These are phyloP conservation scores for Aquilaria sinensis DNA, from an alignment of 345 rosid genomes.

Conservation along the genomic window DNA sequence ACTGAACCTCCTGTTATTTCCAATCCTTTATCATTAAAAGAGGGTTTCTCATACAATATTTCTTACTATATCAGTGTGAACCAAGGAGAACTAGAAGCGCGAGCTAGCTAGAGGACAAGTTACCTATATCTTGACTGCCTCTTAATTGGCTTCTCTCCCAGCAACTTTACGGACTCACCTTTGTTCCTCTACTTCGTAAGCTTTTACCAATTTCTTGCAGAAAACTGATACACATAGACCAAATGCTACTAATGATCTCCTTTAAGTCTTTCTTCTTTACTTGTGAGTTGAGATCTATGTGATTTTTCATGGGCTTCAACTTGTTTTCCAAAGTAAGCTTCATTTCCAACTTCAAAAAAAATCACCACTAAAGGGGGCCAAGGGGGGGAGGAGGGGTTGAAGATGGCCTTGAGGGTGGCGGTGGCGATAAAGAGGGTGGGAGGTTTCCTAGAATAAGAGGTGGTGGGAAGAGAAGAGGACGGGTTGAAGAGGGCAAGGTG, in stretches of 20 bases:
- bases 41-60: no score
- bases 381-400: constrained; percentile 57
- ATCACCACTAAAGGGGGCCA: constrained; percentile 28
- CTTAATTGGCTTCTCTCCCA: constrained; percentile 91
- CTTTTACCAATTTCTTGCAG: constrained; percentile 94
- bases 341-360: constrained; percentile 19
- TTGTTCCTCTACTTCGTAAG: constrained; percentile 59
- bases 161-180: constrained; percentile 68
- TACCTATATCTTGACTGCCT: constrained; percentile 34
- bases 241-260: constrained; percentile 75
- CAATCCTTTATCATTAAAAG: no score
- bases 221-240: constrained; percentile 98
- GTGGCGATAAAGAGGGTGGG: constrained; percentile 40
- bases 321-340: constrained; percentile 42
- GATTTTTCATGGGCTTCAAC: constrained; percentile 77
- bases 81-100: no score
- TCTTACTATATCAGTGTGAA: no score
- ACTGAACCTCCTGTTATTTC: no score
- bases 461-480: constrained; percentile 16
- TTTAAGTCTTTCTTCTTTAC: constrained; percentile 72
- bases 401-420: constrained; percentile 45
- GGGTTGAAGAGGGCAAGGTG: constrained; percentile 81
- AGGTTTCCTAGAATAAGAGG: constrained; percentile 46
- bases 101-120: no score
- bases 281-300: constrained; percentile 83